Conservation (phyloP, 805 yeast genomes). For the Starmera dryadoides region DNA sequence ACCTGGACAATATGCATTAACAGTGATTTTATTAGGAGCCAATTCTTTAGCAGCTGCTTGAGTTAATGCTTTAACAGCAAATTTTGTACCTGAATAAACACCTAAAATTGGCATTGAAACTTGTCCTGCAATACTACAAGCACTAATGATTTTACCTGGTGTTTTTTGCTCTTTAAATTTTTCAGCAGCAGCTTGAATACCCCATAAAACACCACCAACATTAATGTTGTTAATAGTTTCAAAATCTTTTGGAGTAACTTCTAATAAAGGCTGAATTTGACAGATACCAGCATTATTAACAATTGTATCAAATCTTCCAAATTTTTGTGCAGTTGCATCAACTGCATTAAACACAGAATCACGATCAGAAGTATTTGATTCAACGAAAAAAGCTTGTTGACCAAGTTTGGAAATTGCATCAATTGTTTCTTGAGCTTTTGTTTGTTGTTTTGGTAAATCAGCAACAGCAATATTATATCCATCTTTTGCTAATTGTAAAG, state of each 20-base stretch:
- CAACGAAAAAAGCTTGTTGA: constrained; percentile 17
- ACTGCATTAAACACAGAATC: constrained; percentile 21
- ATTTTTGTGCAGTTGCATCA: constrained; percentile 17
- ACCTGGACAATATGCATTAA: constrained; percentile 33
- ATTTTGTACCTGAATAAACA: constrained; percentile 28
- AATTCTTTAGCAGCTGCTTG: constrained; percentile 31
- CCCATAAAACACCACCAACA: constrained; percentile 25
- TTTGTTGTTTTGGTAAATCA: constrained; percentile 18
- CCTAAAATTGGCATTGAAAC: constrained; percentile 24
- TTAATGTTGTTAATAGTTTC: constrained; percentile 20
- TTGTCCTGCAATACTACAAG: constrained; percentile 29
- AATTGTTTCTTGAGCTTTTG: constrained; percentile 16
- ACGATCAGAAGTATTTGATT: constrained; percentile 19
- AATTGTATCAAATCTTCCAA: constrained; percentile 28
- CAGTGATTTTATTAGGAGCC: constrained; percentile 28
- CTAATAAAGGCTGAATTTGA: constrained; percentile 19
- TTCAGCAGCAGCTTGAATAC: constrained; percentile 26
- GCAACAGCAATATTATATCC: constrained; percentile 43
- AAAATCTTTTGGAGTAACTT: constrained; percentile 21
- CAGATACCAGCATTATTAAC: constrained; percentile 32
- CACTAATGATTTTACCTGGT: constrained; percentile 32
- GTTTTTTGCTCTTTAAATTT: constrained; percentile 20
- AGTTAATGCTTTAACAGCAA: constrained; percentile 30
- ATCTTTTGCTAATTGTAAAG: constrained; percentile 65
- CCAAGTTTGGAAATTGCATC: constrained; percentile 15